Evolutionary conservation across 129 eudicot species (phyloP), one percentile per base, ranked within the genome.

Genomic region (Saposhnikovia divaricata): DNA sequence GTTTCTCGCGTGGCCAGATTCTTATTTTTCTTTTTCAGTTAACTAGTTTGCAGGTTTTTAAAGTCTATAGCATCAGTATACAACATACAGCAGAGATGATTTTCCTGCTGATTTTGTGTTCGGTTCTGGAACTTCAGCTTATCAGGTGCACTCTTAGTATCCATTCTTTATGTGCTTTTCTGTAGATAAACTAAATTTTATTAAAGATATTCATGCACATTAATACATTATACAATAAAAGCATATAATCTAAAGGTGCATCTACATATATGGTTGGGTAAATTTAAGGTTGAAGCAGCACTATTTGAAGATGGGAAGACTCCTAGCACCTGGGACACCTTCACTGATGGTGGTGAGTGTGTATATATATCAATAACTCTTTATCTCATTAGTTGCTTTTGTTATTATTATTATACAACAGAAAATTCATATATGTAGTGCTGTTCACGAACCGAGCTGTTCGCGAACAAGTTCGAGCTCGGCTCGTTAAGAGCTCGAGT

Each of bases 61-160:
- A 45, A 45, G 72, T 57, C 39, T 27, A 21, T 48, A 7, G 76
- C 47, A 85, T 47, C 34, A 59, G 83, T 19, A 31, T 31, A 31
- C 34, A n/a, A n/a, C n/a, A n/a, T 88, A 85, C 70, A 78, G 38
- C 50, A 86, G 91, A 82, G 71, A 79, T 63, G 91, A 89, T 78
- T 91, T 91, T 76, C 92, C 93, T 1, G 61, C 82, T 38, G 85
- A 83, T 18, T 91, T 91, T 73, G 88, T 89, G 59, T 91, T 91
- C 73, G 97, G 97, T 38, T 85, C 97, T 19, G 93, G 88, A 65
- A 83, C 89, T 76, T 85, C 93, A 16, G 92, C 97, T 51, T 88
- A 86, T 82, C 97, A 91, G 91, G 97, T 91, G 9, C 23, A n/a
- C 12, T 0, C 5, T 38, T n/a, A n/a, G n/a, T n/a, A 37, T 76